Base-by-base conservation (phyloP, 73 alveolate species). In the Tetrahymena borealis region DNA sequence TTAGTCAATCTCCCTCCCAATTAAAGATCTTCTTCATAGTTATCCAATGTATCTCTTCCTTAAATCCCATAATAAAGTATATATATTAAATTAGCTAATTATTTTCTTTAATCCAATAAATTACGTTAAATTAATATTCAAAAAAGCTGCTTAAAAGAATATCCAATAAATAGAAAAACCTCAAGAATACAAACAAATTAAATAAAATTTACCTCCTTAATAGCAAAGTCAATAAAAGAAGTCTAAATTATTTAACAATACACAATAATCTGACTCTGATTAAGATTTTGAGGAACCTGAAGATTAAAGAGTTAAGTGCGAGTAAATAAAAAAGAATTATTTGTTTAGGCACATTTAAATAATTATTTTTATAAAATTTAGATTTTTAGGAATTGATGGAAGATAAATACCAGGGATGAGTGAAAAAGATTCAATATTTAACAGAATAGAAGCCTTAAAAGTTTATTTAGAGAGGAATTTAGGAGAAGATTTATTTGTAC, bases 381-480 rank as follows among this genome's bases (percentile, higher is more conserved):
- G 85, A 15, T 60, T 60, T 60, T 60, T 60, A 35, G 85, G 85
- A 15, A 18, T 60, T 0, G 85, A 60, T 60, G 85, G 85, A 15
- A 60, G n/a, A 24, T 18, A 60, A 60, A 60, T 60, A 24, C 85
- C 85, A 38, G 93, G 93, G 7, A 60, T 90, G 77, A 36, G 85
- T 60, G 85, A 40, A 18, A 90, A 33, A 39, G 93, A 90, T 9
- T 90, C 93, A 24, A 39, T 90, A 2, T 90, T 36, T 90, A 39
- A 39, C 78, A 90, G 93, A 38, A 40, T 90, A 36, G 93, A 90
- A 90, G 93, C 93, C 24, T 11, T 90, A 24, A 90, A 60, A 90
- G 39, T 90, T 0, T 60, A 90, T 90, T 90, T 90, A 90, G 93
- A 90, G 28, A 90, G 78, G 28, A 40, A 39, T 32, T 38, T 90